A percentile compares a stretch with the other conserved stretches of the same genome.
phyloP scores from a whole-genome alignment of 192 early-diverging fungal species.

The Backusella parvicylindrica region DNA sequence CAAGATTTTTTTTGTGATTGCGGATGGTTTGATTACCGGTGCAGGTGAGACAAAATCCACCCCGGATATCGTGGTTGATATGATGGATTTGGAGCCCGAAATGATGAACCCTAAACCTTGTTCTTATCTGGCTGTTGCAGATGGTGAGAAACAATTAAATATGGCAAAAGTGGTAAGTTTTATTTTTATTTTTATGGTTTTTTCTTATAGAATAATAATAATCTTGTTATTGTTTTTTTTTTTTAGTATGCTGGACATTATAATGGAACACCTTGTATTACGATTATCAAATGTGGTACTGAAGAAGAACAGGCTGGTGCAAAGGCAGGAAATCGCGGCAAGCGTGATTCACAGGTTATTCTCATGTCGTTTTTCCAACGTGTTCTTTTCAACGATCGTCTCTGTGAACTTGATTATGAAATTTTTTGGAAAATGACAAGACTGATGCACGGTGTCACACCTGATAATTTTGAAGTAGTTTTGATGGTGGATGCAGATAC shows the following conservation, averaged over 20 bases:
- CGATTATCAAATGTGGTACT: constrained; percentile 77
- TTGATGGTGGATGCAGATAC: constrained; percentile 92
- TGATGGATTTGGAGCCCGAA: constrained; percentile 66
- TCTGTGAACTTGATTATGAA: constrained; percentile 88
- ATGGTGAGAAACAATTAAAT: constrained; percentile 77
- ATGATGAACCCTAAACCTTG: constrained; percentile 67
- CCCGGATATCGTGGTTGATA: constrained; percentile 73
- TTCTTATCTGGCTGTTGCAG: constrained; percentile 73
- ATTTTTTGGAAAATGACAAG: constrained; percentile 80
- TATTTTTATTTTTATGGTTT: background rate
- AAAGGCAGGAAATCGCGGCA: constrained; percentile 89
- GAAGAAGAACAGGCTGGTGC: constrained; percentile 58
- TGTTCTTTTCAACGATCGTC: constrained; percentile 76
- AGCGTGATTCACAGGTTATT: constrained; percentile 94
- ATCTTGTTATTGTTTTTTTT: background rate
- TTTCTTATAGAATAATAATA: background rate
- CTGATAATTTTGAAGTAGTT: constrained; percentile 77
- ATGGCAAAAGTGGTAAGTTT: constrained; percentile 72
- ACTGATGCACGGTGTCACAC: constrained; percentile 77
- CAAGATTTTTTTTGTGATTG: constrained; percentile 88
- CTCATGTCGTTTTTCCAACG: constrained; percentile 92
- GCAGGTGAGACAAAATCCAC: constrained; percentile 70
- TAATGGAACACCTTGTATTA: constrained; percentile 54
- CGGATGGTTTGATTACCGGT: constrained; percentile 90
- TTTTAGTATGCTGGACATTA: constrained; percentile 68